These are phyloP conservation scores for Bipolaris sorokiniana DNA, from an alignment of 2,329 filamentous ascomycete species.

Conservation along the genomic window DNA sequence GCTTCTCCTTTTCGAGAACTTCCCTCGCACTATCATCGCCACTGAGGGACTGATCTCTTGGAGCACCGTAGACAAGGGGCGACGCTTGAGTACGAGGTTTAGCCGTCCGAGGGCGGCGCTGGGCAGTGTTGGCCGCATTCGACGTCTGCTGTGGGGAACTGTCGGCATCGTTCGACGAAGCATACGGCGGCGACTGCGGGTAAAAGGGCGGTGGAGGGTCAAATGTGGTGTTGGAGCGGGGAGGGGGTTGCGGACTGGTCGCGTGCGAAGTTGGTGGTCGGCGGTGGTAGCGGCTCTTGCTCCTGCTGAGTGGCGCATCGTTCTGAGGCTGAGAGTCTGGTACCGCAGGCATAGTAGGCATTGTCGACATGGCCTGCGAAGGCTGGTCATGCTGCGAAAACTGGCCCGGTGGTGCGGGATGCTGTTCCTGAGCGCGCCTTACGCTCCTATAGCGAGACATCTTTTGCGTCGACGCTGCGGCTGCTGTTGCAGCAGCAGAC, in stretches of 20 bases:
- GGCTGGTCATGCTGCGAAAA: conserved; percentile 21
- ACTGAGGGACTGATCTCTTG: conserved; percentile 28
- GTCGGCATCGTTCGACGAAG: conserved; percentile 34
- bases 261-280: conserved; percentile 38
- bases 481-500: conserved; percentile 11
- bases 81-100: conserved; percentile 28
- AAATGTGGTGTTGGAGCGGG: conserved; percentile 31
- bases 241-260: conserved; percentile 31
- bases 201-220: conserved; percentile 18
- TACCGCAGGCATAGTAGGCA: conserved; percentile 36
- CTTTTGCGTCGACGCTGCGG: conserved; percentile 46
- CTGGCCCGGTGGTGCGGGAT: conserved; percentile 17
- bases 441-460: conserved; percentile 66
- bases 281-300: conserved; percentile 52
- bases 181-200: conserved; percentile 19
- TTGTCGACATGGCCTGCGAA: conserved; percentile 16
- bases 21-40: conserved; percentile 43
- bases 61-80: conserved; percentile 23
- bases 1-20: conserved; percentile 41
- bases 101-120: conserved; percentile 37
- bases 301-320: conserved; percentile 40
- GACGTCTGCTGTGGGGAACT: conserved; percentile 36
- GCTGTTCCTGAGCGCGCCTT: conserved; percentile 53
- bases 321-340: conserved; percentile 29
- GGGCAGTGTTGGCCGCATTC: conserved; percentile 28